Evolutionary conservation across 2,329 filamentous ascomycete species (phyloP), one percentile per base, ranked within the genome.

Genomic region (Aspergillus sp.): DNA sequence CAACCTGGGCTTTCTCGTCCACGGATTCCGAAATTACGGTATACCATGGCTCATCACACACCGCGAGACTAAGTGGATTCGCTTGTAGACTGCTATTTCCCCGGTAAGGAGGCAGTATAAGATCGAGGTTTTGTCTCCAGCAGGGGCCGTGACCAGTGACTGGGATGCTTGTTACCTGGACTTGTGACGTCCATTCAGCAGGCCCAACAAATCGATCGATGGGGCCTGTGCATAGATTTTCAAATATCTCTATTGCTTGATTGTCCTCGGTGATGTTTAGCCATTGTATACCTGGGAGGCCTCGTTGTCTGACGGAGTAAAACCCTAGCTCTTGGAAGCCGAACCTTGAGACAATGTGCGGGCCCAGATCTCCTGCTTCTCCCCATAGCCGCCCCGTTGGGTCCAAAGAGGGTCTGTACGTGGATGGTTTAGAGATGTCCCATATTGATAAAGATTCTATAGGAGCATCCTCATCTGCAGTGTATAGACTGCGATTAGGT

Each of bases 361-460:
- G 81, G 3, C 69, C 58, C 21, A 63, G 50, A 21, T 73, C 71
- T 4, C 73, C 69, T 2, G 72, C 74, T 17, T 73, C 71, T 6
- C 64, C 64, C 44, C 57, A 65, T 21, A 66, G 50, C 43, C 68
- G 69, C 1, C 79, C 77, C 0, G 73, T 73, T 0, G 80, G 79
- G 64, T 85, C 82, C 25, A 77, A 64, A 1, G 81, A 84, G 14
- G 83, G 81, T 4, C 75, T 76, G 65, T 84, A 83, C 0, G 71
- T 40, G 4, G 80, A 82, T 2, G 78, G 72, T 0, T 72, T 70
- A 2, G 81, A 80, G 40, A 88, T 83, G 55, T 87, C 81, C 84
- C 84, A 88, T 9, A 88, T 73, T 15, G 79, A 79, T 27, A 88
- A 72, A 35, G 81, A 78, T 67, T 88, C 85, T 15, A 84, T 78